Conservation (phyloP, 2,329 filamentous ascomycete species). For the Claviceps sp. region DNA sequence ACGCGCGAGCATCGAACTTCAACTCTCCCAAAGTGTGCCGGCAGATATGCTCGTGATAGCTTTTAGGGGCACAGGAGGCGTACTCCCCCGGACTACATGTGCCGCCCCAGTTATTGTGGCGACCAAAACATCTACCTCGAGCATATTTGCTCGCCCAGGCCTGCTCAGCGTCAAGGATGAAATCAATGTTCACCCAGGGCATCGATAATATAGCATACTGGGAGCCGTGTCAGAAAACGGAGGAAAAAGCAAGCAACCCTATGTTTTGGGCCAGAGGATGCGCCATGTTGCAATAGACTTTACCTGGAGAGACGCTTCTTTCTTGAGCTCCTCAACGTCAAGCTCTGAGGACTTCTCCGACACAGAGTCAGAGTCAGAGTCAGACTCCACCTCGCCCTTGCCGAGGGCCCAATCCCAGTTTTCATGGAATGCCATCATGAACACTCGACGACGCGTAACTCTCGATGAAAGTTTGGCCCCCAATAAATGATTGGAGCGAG, state of each 20-base stretch:
- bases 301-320: conserved; percentile 32
- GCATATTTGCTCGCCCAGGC: conserved; percentile 30
- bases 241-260: not conserved
- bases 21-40: too few relatives aligned
- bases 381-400: too few relatives aligned
- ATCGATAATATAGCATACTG: conserved; percentile 31
- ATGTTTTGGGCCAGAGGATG: not conserved
- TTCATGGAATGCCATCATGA: conserved; percentile 23
- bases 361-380: too few relatives aligned
- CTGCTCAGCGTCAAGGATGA: conserved; percentile 34
- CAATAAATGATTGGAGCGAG: conserved; percentile 29
- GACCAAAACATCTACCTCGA: conserved; percentile 19
- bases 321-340: conserved; percentile 10
- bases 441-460: conserved; percentile 23
- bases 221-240: not conserved
- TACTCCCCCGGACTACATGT: too few relatives aligned
- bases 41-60: too few relatives aligned
- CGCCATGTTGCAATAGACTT: conserved; percentile 6
- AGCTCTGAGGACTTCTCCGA: too few relatives aligned
- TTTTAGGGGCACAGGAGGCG: too few relatives aligned
- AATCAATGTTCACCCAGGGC: conserved; percentile 29
- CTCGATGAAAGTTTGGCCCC: conserved; percentile 31
- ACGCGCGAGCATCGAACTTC: too few relatives aligned
- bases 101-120: conserved; percentile 7
- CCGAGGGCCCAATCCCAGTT: conserved; percentile 28